Evolutionary conservation across 345 rosid genomes (phyloP).

Genomic region (Psidium friedrichsthalianum): DNA sequence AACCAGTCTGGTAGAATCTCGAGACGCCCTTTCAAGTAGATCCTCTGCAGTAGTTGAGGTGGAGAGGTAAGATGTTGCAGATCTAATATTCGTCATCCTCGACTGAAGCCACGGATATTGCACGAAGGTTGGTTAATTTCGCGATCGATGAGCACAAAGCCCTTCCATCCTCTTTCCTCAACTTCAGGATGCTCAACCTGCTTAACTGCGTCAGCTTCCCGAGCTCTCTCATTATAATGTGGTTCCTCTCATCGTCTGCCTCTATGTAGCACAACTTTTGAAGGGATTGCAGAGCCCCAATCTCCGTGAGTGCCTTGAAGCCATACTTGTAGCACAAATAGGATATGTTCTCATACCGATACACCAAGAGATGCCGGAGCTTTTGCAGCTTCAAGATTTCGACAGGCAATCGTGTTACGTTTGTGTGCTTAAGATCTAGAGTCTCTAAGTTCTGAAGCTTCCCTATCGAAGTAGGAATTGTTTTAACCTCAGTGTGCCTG

Average conservation of each 20-base stretch:
- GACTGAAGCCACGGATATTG: slow-evolving; percentile 16
- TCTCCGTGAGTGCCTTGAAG: slow-evolving; percentile 11
- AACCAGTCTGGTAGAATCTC: slow-evolving; percentile 21
- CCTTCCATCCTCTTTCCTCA: slow-evolving; percentile 26
- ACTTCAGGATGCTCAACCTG: slow-evolving; percentile 23
- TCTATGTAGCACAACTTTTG: slow-evolving; percentile 29
- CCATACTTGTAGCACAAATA: slow-evolving; percentile 18
- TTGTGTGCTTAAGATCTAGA: slow-evolving; percentile 29
- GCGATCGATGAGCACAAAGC: slow-evolving; percentile 18
- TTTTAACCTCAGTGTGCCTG: slow-evolving; percentile 19
- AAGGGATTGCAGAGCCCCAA: slow-evolving; percentile 20
- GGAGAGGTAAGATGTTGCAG: slow-evolving; percentile 17
- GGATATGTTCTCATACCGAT: slow-evolving; percentile 18
- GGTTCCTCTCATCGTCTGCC: slow-evolving; percentile 7
- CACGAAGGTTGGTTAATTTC: slow-evolving; percentile 14
- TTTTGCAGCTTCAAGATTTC: slow-evolving; percentile 23
- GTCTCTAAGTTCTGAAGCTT: slow-evolving; percentile 36
- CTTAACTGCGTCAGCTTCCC: slow-evolving; percentile 29
- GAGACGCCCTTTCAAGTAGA: slow-evolving; percentile 19
- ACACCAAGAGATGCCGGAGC: slow-evolving; percentile 28
- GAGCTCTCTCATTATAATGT: slow-evolving; percentile 11
- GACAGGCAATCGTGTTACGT: slow-evolving; percentile 20
- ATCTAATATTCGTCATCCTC: slow-evolving; percentile 18
- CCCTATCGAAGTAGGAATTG: slow-evolving; percentile 22
- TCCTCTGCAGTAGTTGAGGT: slow-evolving; percentile 16